phyloP scores from a whole-genome alignment of 495 filamentous ascomycete species.

The Sporormia fimetaria region DNA sequence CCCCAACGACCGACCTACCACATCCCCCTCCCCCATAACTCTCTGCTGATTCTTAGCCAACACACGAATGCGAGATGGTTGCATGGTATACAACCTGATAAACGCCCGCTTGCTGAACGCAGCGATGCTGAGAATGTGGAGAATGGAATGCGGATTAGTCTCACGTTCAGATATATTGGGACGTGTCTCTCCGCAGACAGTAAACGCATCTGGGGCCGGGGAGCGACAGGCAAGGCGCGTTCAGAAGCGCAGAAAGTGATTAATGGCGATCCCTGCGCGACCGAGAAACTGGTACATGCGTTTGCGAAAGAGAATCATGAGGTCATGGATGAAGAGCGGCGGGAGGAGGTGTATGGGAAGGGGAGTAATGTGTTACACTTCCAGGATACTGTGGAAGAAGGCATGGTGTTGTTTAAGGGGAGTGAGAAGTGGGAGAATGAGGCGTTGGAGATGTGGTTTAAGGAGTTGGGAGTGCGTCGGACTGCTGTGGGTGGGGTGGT shows the following conservation, averaged over 20 bases:
- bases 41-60: constrained; percentile 71
- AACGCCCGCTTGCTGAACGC: constrained; percentile 54
- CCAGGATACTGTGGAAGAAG: no score
- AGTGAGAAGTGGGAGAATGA: no score
- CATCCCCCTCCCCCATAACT: constrained; percentile 74
- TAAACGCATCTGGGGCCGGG: constrained; percentile 79
- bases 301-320: constrained; percentile 80
- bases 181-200: constrained; percentile 61
- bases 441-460: no score
- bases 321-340: no score
- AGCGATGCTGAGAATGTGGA: constrained; percentile 57
- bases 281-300: constrained; percentile 57
- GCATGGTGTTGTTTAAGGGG: no score
- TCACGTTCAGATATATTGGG: constrained; percentile 85
- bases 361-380: no score
- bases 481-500: no score
- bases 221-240: constrained; percentile 57
- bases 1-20: constrained; percentile 46
- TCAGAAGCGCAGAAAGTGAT: constrained; percentile 48
- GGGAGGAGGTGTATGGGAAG: no score
- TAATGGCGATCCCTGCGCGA: constrained; percentile 54
- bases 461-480: no score
- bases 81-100: constrained; percentile 82
- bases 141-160: constrained; percentile 68
- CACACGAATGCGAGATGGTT: constrained; percentile 78